Conservation (phyloP, 257 asterid species). For the Przewalskia tangutica region DNA sequence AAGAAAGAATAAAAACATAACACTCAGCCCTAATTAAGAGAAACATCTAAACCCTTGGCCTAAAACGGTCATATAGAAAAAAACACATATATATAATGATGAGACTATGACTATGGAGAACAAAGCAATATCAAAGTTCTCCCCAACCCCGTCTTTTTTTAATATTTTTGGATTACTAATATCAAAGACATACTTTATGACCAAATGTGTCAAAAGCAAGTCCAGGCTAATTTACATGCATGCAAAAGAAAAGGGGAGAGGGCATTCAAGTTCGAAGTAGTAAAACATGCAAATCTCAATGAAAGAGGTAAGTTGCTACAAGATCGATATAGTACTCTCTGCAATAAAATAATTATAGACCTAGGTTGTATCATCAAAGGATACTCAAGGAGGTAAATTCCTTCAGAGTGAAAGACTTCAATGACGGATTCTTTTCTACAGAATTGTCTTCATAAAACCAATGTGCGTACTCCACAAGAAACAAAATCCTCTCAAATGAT, state of each 20-base stretch:
- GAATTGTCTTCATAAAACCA: conserved; percentile 98
- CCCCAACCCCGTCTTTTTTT: neutral
- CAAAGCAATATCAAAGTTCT: neutral
- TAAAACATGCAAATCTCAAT: neutral
- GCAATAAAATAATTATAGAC: neutral
- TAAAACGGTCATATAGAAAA: neutral
- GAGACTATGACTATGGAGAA: neutral
- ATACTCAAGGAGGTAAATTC: conserved; percentile 87
- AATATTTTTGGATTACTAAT: neutral
- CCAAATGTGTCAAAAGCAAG: neutral
- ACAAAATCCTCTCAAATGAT: conserved; percentile 93
- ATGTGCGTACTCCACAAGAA: conserved; percentile 96
- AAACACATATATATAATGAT: neutral
- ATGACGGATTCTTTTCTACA: conserved; percentile 84
- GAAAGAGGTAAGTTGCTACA: neutral
- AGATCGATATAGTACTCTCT: neutral
- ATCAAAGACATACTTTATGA: neutral
- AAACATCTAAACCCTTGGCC: neutral
- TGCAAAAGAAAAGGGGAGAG: conserved; percentile 1
- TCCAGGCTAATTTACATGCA: neutral
- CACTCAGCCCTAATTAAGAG: neutral
- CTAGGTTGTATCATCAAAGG: conserved; percentile 26
- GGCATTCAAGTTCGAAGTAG: neutral
- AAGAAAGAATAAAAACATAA: neutral
- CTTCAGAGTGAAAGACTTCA: conserved; percentile 86